These are phyloP conservation scores for Umbelopsis sp. DNA, from an alignment of 192 early-diverging fungal genomes.

Conservation along the genomic window DNA sequence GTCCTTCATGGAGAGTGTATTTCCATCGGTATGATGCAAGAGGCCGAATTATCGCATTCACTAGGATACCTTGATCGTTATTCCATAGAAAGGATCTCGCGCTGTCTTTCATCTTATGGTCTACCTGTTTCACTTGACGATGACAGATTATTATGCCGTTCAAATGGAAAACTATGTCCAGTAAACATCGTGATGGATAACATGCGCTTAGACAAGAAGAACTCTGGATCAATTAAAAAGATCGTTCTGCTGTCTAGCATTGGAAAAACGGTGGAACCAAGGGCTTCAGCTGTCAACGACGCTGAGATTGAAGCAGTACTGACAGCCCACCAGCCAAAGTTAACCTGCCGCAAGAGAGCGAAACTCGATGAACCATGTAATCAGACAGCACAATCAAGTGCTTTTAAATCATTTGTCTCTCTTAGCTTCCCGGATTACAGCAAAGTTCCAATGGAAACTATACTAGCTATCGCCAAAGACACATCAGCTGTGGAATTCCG, in stretches of 20 bases:
- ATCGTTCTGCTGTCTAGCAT: conserved; percentile 84
- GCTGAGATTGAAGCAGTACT: conserved; percentile 57
- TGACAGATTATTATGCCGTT: conserved; percentile 53
- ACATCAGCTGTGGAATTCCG: conserved; percentile 88
- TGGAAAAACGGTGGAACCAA: conserved; percentile 79
- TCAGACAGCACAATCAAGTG: conserved; percentile 27
- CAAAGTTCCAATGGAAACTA: conserved; percentile 40
- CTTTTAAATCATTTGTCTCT: conserved; percentile 76
- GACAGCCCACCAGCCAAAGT: background rate
- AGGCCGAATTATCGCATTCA: conserved; percentile 85
- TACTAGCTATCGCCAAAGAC: conserved; percentile 68
- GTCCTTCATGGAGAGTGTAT: conserved; percentile 96
- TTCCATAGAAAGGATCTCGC: conserved; percentile 75
- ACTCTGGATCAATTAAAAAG: conserved; percentile 80
- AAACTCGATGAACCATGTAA: background rate
- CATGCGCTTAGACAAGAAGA: conserved; percentile 96
- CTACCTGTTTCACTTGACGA: conserved; percentile 82
- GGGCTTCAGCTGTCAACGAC: conserved; percentile 79
- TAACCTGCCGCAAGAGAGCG: background rate
- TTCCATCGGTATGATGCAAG: conserved; percentile 89
- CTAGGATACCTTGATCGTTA: conserved; percentile 79
- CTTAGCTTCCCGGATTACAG: conserved; percentile 69
- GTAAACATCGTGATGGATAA: conserved; percentile 83
- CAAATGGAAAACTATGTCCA: conserved; percentile 57
- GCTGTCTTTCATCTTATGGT: conserved; percentile 82